phyloP scores from a whole-genome alignment of 2,329 filamentous ascomycete species.

The Domatiomyces globalis region DNA sequence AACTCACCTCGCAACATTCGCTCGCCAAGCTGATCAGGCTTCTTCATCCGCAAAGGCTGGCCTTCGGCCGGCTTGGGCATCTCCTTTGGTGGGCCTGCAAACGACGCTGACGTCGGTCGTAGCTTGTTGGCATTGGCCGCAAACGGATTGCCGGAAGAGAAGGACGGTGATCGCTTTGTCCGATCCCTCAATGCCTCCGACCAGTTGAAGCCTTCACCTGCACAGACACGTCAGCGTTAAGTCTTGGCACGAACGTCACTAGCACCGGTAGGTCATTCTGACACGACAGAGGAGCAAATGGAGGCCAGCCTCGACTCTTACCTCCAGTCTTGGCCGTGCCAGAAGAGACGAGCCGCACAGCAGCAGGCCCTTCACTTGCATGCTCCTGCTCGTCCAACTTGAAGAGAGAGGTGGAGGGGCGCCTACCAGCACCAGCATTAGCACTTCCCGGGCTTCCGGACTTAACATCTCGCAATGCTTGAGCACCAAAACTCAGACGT shows the following conservation, averaged over 20 bases:
- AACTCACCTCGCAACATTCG: slow-evolving; percentile 95
- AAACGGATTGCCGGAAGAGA: slow-evolving; percentile 25
- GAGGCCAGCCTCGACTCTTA: slow-evolving; percentile 45
- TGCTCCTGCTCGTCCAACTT: slow-evolving; percentile 14
- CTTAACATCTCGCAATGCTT: slow-evolving; percentile 59
- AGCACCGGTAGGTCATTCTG: no score
- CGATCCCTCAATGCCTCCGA: slow-evolving; percentile 87
- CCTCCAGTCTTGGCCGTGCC: slow-evolving; percentile 25
- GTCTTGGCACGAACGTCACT: neutral
- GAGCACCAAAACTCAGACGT: slow-evolving; percentile 78
- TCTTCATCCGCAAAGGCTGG: slow-evolving; percentile 32
- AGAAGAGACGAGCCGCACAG: slow-evolving; percentile 11
- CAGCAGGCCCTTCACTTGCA: neutral
- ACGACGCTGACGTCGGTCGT: slow-evolving; percentile 32
- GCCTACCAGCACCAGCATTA: slow-evolving; percentile 50
- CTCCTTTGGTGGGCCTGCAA: slow-evolving; percentile 38
- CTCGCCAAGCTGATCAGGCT: slow-evolving; percentile 92
- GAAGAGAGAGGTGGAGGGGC: slow-evolving; percentile 35
- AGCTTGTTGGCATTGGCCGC: slow-evolving; percentile 6
- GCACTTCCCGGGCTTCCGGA: slow-evolving; percentile 46
- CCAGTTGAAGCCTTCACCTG: slow-evolving; percentile 95
- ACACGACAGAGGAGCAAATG: slow-evolving; percentile 1
- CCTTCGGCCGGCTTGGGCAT: slow-evolving; percentile 23
- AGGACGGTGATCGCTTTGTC: slow-evolving; percentile 58
- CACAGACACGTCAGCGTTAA: slow-evolving; percentile 9